Evolutionary conservation across 768 basidiomycete genomes (phyloP).

Genomic region (Podaxis carcinomalis): DNA sequence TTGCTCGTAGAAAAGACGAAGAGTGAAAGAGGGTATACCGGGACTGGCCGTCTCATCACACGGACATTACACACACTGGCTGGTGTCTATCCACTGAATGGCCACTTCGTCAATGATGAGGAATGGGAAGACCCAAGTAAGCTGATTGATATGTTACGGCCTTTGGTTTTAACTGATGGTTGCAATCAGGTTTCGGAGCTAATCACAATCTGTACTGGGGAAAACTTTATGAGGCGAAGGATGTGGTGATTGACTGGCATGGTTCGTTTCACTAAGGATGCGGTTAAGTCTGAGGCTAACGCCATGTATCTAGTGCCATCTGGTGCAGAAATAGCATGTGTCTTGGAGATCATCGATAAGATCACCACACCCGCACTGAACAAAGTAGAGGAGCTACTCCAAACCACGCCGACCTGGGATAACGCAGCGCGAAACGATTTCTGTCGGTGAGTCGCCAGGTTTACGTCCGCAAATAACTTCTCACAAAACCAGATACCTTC

Average conservation of each 20-base stretch:
- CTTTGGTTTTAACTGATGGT: constrained; percentile 11
- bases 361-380: constrained; percentile 65
- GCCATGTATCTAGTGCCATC: constrained; percentile 44
- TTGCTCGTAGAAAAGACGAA: constrained; percentile 76
- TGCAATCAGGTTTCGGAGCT: constrained; percentile 50
- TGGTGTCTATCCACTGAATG: constrained; percentile 72
- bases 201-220: constrained; percentile 77
- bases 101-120: constrained; percentile 76
- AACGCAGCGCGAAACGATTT: constrained; percentile 71
- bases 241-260: constrained; percentile 89
- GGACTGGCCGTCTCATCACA: constrained; percentile 73
- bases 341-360: constrained; percentile 69
- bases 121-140: constrained; percentile 77
- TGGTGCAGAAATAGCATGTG: constrained; percentile 70
- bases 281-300: constrained; percentile 7
- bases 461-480: neutral
- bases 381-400: constrained; percentile 61
- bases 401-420: constrained; percentile 56
- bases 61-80: constrained; percentile 73
- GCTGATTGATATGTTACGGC: constrained; percentile 15
- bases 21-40: constrained; percentile 84
- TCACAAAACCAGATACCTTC: constrained; percentile 46
- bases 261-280: constrained; percentile 34
- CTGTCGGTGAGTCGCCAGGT: constrained; percentile 54
- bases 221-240: constrained; percentile 66